Percentiles rank a stretch among this genome's conserved stretches.
These are phyloP conservation scores for Clonostachys byssicola DNA, from an alignment of 2,329 filamentous ascomycete species.

Conservation along the genomic window DNA sequence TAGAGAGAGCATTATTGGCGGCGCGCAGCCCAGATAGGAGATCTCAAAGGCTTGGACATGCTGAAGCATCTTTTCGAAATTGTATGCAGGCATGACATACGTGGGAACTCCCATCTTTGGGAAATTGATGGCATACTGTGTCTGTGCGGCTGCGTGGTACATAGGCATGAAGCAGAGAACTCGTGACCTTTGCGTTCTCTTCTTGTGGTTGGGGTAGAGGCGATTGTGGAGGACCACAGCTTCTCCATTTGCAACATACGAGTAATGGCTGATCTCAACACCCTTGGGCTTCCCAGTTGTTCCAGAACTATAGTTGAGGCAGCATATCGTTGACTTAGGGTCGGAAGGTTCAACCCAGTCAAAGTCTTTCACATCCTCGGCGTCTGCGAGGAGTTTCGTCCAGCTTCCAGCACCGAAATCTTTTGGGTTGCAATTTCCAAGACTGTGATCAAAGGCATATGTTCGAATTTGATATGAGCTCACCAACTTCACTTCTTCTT, in stretches of 20 bases:
- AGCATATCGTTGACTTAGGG: conserved; percentile 51
- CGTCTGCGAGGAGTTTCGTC: conserved; percentile 53
- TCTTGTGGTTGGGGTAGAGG: conserved; percentile 44
- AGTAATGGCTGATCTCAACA: conserved; percentile 74
- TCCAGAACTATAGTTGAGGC: conserved; percentile 75
- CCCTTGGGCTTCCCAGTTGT: conserved; percentile 86
- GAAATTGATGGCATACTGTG: conserved; percentile 59
- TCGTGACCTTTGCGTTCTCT: conserved; percentile 27
- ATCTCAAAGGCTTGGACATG: conserved; percentile 66
- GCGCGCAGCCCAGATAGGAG: conserved; percentile 62
- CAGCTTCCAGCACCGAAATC: conserved; percentile 40
- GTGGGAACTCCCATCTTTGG: conserved; percentile 55
- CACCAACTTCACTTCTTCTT: conserved; percentile 61
- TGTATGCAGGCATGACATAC: conserved; percentile 76
- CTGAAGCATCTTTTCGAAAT: conserved; percentile 68
- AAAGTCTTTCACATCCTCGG: conserved; percentile 50
- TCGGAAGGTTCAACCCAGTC: conserved; percentile 56
- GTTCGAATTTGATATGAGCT: no score
- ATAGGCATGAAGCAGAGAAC: conserved; percentile 79
- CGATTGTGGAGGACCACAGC: conserved; percentile 47
- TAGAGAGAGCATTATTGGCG: conserved; percentile 70
- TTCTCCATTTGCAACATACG: conserved; percentile 67
- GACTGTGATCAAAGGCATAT: background rate
- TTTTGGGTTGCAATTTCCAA: background rate
- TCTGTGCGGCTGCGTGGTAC: conserved; percentile 73